Evolutionary conservation across 257 asterid species (phyloP), one percentile per base, ranked within the genome.

Genomic region (Lycium ferocissimum): DNA sequence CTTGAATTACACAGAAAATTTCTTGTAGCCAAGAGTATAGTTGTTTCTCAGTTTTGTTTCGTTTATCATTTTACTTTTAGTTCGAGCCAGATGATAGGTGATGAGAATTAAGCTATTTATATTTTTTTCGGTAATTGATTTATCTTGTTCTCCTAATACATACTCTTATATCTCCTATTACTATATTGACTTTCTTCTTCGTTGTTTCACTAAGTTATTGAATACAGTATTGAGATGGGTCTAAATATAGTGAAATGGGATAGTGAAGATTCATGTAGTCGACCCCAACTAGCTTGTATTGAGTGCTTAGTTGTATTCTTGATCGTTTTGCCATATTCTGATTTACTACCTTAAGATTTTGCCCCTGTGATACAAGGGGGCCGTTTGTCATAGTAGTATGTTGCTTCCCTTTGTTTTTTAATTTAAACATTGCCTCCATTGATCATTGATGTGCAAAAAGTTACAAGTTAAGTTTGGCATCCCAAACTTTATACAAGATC

Each of bases 11-110:
- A 2, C 18, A 63, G 71, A 63, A 63, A 26, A 22, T 22, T 26
- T 63, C 71, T 63, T 63, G 9, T 63, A 63, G 43, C 33, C 40
- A 63, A 63, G 43, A 63, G 71, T 63, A 22, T 63, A 63, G 71
- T 63, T 63, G 71, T 61, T 61, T 61, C 13, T 18, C 7, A 61
- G 9, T 61, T n/a, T n/a, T 61, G 22, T 61, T 61, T 63, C 6
- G 71, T 63, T 63, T 63, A 33, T 63, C 40, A 63, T 63, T 63
- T 22, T 33, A 63, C 40, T 15, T 62, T 1, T 7, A 62, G 38
- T 22, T 62, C 35, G 37, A 62, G 70, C 37, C 38, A 20, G 38
- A 62, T 62, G 22, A 22, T 62, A 22, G 62, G 15, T 20, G 70
- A 62, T 62, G 38, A 62, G 70, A 62, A 3, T 62, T 22, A 3